Percentiles rank a stretch among this genome's conserved stretches.
Conservation (phyloP, 306 rosid genomes). For the Vigna angularis region DNA sequence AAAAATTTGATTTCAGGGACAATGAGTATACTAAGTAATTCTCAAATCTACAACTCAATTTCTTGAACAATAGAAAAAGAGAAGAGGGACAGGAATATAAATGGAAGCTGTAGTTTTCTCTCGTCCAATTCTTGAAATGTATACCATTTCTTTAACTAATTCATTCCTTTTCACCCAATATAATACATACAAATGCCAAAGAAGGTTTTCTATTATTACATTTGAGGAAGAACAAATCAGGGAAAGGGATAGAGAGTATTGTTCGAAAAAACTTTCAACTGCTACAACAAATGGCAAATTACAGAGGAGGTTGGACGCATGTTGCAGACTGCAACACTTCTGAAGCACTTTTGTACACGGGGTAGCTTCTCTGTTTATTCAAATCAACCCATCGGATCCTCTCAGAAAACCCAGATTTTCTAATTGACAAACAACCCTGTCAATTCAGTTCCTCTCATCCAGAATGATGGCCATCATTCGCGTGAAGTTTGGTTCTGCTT, state of each 20-base stretch:
- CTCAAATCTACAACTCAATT: constrained; percentile 6
- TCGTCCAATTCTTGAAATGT: constrained; percentile 22
- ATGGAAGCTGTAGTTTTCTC: background rate
- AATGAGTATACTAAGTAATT: background rate
- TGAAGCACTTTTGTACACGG: constrained; percentile 57
- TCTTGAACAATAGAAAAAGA: constrained; percentile 3
- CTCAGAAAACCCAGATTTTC: constrained; percentile 59
- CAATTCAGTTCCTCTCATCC: constrained; percentile 38
- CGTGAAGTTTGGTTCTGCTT: constrained; percentile 58
- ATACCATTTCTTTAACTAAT: constrained; percentile 20
- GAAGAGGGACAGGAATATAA: background rate
- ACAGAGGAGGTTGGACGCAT: constrained; percentile 47
- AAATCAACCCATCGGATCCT: constrained; percentile 45
- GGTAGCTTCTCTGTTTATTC: constrained; percentile 49
- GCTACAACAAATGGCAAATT: constrained; percentile 28
- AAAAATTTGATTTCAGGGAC: background rate
- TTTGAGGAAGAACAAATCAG: constrained; percentile 38
- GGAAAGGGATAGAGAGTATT: constrained; percentile 42
- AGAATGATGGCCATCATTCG: constrained; percentile 49
- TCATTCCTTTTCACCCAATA: constrained; percentile 37
- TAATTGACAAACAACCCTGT: constrained; percentile 23
- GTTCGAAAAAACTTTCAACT: constrained; percentile 33
- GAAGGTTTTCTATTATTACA: constrained; percentile 42
- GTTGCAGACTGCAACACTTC: constrained; percentile 45
- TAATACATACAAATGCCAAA: constrained; percentile 34